These are phyloP conservation scores for Astragalus glycyphyllos DNA, from an alignment of 306 rosid species.

Conservation along the genomic window DNA sequence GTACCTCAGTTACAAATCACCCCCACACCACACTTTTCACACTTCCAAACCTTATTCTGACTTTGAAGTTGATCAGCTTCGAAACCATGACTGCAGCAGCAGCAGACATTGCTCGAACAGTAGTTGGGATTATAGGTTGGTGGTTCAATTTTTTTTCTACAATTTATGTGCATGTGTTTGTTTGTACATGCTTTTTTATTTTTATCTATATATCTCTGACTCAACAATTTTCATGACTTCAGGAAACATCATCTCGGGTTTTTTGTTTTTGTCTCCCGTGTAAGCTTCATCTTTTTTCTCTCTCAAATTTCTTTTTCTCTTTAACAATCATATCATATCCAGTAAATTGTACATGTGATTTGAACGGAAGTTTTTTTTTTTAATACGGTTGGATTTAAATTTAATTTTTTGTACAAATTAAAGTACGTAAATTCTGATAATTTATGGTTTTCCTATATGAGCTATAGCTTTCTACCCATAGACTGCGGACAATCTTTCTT, in stretches of 20 bases:
- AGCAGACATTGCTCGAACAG: conserved; percentile 66
- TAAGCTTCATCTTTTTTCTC: conserved; percentile 51
- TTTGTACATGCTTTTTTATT: not conserved
- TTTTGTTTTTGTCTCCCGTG: conserved; percentile 82
- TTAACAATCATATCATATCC: not conserved
- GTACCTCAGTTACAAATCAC: not conserved
- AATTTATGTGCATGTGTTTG: not conserved
- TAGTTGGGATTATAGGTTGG: conserved; percentile 72
- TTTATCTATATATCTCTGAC: not conserved
- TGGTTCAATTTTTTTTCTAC: not conserved
- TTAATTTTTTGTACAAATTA: too few relatives aligned
- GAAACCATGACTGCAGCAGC: conserved; percentile 59
- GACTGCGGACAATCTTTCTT: too few relatives aligned
- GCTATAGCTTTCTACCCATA: too few relatives aligned
- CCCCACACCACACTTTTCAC: not conserved
- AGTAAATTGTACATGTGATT: too few relatives aligned
- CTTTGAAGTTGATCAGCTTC: not conserved
- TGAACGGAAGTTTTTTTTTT: not conserved
- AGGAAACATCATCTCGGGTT: conserved; percentile 82
- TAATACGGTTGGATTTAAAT: too few relatives aligned
- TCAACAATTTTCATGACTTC: conserved; percentile 39
- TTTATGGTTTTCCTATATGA: too few relatives aligned
- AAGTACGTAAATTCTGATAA: too few relatives aligned
- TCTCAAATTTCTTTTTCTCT: not conserved
- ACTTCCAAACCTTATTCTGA: not conserved